Base-by-base conservation (phyloP, 257 asterid species). In the Penstemon barbatus region DNA sequence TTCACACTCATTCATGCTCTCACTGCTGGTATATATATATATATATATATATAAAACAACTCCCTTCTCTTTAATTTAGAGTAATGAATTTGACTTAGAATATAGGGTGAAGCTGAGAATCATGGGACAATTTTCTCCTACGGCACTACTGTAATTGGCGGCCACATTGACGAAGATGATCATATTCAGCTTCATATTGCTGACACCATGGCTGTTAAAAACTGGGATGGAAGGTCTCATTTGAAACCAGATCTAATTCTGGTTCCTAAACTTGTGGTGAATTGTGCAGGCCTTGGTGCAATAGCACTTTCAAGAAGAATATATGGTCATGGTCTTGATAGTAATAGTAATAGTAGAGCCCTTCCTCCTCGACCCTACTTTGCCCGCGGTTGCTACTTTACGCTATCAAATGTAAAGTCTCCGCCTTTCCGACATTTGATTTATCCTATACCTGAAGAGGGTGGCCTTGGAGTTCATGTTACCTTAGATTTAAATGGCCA, bases 381-480 rank as follows among this genome's bases (percentile, higher is more conserved):
- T 61, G 98, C 96, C 25, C 97, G 97, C 10, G 97, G 97, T 51
- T 88, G 97, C 85, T 93, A 90, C 56, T 90, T 90, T 80, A 84
- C 89, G 1, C 49, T 90, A 37, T 77, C 95, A 48, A 88, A 76
- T 53, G 66, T 73, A 57, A 80, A 64, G 74, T 19, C 70, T 9
- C 73, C 87, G 10, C 95, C 89, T 42, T 93, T 93, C 72, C 78
- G 57, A 13, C 96, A 84, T 66, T 77, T 90, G 85, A 86, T 93
- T 69, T 90, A 90, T 79, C 97, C 98, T 59, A 75, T 93, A 57
- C 98, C 96, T 8, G 97, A 93, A 78, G 95, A 86, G 69, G 97
- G 98, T 38, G 97, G 98, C 40, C 88, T 93, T 11, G 98, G 98
- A 45, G 96, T 93, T 53, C 98, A 93, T 74, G 96, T 92, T 61